Evolutionary conservation across 1,139 yeast species (phyloP).

Genomic region (Geotrichum histeridarum): DNA sequence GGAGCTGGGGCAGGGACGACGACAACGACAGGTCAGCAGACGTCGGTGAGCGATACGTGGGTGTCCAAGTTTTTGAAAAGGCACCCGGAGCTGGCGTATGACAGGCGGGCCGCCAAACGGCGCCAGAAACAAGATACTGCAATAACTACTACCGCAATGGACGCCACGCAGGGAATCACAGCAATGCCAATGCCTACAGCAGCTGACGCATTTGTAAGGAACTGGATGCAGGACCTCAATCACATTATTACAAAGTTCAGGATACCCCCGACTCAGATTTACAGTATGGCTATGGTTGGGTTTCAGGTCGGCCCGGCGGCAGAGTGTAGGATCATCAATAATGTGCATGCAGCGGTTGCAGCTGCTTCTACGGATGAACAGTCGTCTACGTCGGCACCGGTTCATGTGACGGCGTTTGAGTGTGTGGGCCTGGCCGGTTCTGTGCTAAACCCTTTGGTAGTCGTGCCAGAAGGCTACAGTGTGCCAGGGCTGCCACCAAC

Average conservation of each 20-base stretch:
- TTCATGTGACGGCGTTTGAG: neutral
- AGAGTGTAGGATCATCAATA: neutral
- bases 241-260: constrained; percentile 2
- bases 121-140: neutral
- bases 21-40: neutral
- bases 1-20: neutral
- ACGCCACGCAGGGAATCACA: neutral
- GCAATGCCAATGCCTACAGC: neutral
- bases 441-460: neutral
- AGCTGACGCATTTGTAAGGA: neutral
- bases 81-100: constrained; percentile 15
- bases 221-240: constrained; percentile 9
- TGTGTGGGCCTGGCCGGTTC: constrained; percentile 11
- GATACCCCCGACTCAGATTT: constrained; percentile 4
- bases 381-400: no score
- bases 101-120: neutral
- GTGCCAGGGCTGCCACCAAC: neutral
- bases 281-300: constrained; percentile 6
- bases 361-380: no score
- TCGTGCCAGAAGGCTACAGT: neutral
- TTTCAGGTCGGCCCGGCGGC: constrained; percentile 1
- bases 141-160: neutral
- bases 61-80: constrained; percentile 13
- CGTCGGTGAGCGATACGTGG: constrained; percentile 12
- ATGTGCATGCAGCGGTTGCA: no score